Conservation (phyloP, 1,284 basidiomycete genomes). For the Boletus mariae region DNA sequence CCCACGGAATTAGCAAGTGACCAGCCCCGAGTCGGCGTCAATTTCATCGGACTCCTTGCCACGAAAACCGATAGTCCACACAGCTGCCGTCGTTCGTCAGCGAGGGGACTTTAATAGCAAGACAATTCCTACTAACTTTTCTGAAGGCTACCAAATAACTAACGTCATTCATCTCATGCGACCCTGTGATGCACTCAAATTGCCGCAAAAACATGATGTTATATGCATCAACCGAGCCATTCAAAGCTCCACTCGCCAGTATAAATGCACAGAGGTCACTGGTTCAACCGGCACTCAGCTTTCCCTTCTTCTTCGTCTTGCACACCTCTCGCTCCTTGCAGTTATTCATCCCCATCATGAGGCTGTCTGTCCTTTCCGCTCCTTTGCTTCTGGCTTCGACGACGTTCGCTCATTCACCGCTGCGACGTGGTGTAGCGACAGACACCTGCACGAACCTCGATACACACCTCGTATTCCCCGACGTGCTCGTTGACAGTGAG, state of each 20-base stretch:
- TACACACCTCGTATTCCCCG: conserved; percentile 15
- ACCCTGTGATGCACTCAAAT: not conserved
- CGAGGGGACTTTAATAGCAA: not conserved
- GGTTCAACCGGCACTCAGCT: not conserved
- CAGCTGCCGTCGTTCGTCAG: not conserved
- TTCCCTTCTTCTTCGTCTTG: not conserved
- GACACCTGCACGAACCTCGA: conserved; percentile 18
- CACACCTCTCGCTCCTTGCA: not conserved
- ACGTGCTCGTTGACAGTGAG: conserved; percentile 13
- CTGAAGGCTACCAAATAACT: not conserved
- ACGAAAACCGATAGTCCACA: too few relatives aligned
- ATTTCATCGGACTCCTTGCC: too few relatives aligned
- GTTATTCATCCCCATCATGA: conserved; percentile 13
- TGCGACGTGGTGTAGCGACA: conserved; percentile 1
- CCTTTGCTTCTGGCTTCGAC: conserved; percentile 19
- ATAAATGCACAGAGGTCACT: not conserved
- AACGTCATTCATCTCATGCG: not conserved
- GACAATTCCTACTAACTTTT: too few relatives aligned
- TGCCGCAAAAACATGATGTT: not conserved
- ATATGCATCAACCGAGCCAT: not conserved
- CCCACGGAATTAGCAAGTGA: too few relatives aligned
- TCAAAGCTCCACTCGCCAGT: not conserved
- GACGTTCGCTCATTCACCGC: conserved; percentile 15
- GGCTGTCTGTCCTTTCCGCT: conserved; percentile 6
- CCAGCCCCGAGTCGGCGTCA: too few relatives aligned